These are phyloP conservation scores for Cryptococcus wingfieldii DNA, from an alignment of 1,284 basidiomycete species.

Conservation along the genomic window DNA sequence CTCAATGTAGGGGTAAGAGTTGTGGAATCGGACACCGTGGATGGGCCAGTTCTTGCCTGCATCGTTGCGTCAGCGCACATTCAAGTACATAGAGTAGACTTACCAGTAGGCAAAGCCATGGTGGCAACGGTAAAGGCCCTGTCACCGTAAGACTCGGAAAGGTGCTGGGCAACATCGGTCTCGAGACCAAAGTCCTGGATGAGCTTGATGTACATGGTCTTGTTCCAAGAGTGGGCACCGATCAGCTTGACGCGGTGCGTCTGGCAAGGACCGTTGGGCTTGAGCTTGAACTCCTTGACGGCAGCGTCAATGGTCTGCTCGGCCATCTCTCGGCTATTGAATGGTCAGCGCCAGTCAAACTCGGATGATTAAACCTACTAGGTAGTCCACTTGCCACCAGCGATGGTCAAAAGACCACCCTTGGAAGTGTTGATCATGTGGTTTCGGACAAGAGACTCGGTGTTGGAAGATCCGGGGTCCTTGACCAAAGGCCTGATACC, in stretches of 20 bases:
- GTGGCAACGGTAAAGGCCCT: conserved; percentile 91
- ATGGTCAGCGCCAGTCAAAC: neutral
- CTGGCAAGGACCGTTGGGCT: conserved; percentile 63
- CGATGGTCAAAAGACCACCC: conserved; percentile 85
- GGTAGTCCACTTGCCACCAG: conserved; percentile 98
- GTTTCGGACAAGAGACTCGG: conserved; percentile 85
- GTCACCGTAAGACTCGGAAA: conserved; percentile 87
- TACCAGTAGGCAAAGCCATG: conserved; percentile 66
- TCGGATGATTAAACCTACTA: conserved; percentile 53
- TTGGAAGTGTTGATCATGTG: conserved; percentile 86
- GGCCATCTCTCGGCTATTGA: conserved; percentile 72
- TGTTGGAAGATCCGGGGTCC: conserved; percentile 74
- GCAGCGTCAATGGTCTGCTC: conserved; percentile 91
- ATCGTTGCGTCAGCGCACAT: neutral
- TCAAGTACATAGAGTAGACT: conserved; percentile 2
- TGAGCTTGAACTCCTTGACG: conserved; percentile 67
- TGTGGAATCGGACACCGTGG: conserved; percentile 71
- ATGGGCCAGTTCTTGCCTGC: conserved; percentile 62
- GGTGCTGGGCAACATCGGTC: conserved; percentile 86
- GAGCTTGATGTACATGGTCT: conserved; percentile 95
- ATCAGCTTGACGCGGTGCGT: conserved; percentile 79
- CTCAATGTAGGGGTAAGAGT: conserved; percentile 84
- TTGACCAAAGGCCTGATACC: conserved; percentile 86
- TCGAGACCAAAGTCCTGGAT: conserved; percentile 90
- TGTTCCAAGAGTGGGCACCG: conserved; percentile 91